These are phyloP conservation scores for Capronia americana DNA, from an alignment of 2,329 filamentous ascomycete species.

Conservation along the genomic window DNA sequence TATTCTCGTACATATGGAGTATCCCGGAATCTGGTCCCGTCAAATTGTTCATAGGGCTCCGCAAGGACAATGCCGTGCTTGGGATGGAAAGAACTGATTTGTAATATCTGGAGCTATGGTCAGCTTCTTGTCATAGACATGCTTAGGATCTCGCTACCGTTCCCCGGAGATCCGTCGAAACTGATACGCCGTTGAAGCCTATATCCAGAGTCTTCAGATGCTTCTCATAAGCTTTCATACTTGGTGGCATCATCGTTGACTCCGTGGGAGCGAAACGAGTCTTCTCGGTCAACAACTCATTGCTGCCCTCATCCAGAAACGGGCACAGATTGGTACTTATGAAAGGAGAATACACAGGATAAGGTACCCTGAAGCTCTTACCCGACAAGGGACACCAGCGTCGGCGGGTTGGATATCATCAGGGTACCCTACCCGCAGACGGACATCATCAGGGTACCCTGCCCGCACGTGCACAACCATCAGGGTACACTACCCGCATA, in stretches of 20 bases:
- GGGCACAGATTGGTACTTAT: not conserved
- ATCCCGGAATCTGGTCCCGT: constrained; percentile 25
- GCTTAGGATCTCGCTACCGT: constrained; percentile 13
- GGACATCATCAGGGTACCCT: too few relatives aligned
- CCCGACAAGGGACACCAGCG: not conserved
- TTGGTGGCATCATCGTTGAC: constrained; percentile 3
- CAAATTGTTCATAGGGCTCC: constrained; percentile 29
- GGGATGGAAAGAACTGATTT: constrained; percentile 28
- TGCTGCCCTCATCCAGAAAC: not conserved
- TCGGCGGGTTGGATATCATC: not conserved
- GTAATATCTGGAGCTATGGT: constrained; percentile 18
- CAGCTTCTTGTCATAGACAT: constrained; percentile 2
- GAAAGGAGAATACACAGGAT: not conserved
- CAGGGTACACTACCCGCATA: constrained; percentile 1
- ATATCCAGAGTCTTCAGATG: constrained; percentile 27
- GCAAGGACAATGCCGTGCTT: constrained; percentile 29
- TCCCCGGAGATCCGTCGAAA: constrained; percentile 23
- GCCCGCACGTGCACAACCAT: too few relatives aligned
- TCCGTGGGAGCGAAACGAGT: not conserved
- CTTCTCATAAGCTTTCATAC: not conserved
- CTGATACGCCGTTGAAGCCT: constrained; percentile 27
- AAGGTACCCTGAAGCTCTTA: not conserved
- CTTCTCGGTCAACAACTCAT: not conserved
- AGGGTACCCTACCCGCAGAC: too few relatives aligned
- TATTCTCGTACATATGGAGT: constrained; percentile 24